Base-by-base conservation (phyloP, 129 eudicot genomes). In the Flaveria bidentis region DNA sequence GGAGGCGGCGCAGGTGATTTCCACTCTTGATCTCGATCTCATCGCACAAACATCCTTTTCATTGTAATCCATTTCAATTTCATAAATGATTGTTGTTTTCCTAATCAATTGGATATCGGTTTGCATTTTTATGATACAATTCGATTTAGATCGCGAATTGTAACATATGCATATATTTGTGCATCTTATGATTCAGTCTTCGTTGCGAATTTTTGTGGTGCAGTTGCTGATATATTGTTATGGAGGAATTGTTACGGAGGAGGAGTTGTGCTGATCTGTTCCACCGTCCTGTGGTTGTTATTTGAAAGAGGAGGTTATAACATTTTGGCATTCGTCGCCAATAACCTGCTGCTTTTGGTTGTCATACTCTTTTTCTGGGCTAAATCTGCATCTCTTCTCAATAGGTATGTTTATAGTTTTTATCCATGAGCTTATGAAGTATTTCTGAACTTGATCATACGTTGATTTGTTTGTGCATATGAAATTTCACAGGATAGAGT, bases 341-440 rank as follows among this genome's bases (percentile, higher is more conserved):
- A 91, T 87, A 88, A 85, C 77, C 78, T 94, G n/a, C 82, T 94
- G 85, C 92, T 91, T 66, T 87, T 91, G 63, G 90, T 91, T 72
- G 73, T 78, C 26, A 94, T 94, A 76, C 87, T 94, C 79, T 94
- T 93, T 84, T 75, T 91, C 57, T 94, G 98, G 98, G 97, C 98
- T 46, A 91, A 89, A 84, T 88, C 98, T 28, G 98, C 98, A 45
- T 76, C 92, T 16, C 86, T 91, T 76, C 97, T 94, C 52, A 94
- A 91, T 71, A 88, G 98, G 97, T 90, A 5, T 30, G 36, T 30
- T 30, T 30, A 30, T 30, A 30, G 36, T 30, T 30, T 30, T 30
- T 30, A 5, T 30, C 36, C 36, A 30, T 30, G 36, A 30, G 36
- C 36, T 30, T 30, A 30, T 3, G 5, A 30, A 30, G 36, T 30